Evolutionary conservation across 495 filamentous ascomycete species (phyloP).

Genomic region (Annulohypoxylon nitens): DNA sequence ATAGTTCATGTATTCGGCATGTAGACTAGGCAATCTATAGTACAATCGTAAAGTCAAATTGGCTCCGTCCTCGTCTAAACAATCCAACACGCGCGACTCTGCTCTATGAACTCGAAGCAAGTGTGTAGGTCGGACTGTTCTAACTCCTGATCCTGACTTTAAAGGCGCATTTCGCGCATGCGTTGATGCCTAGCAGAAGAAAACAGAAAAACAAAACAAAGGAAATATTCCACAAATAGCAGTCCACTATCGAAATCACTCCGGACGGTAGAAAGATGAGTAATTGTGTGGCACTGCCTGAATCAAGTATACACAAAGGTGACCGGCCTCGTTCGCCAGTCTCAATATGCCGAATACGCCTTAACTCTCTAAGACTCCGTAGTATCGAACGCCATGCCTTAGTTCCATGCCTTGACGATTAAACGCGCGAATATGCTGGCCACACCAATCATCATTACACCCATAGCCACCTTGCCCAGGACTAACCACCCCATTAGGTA

Average conservation of each 20-base stretch:
- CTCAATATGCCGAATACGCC: slow-evolving; percentile 28
- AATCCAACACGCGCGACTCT: background rate
- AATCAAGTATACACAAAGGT: slow-evolving; percentile 26
- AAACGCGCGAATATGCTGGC: slow-evolving; percentile 18
- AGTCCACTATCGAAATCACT: background rate
- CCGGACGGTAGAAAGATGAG: background rate
- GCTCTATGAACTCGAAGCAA: background rate
- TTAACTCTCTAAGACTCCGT: slow-evolving; percentile 1
- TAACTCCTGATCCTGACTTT: background rate
- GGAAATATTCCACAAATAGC: background rate
- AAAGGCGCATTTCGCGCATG: background rate
- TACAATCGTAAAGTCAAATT: slow-evolving; percentile 2
- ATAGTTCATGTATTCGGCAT: background rate
- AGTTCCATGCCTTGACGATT: slow-evolving; percentile 13
- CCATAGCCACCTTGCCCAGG: slow-evolving; percentile 1
- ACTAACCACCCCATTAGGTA: slow-evolving; percentile 16
- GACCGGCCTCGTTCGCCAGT: background rate
- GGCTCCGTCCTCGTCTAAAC: background rate
- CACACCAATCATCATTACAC: slow-evolving; percentile 26
- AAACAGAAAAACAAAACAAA: background rate
- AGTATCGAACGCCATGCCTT: slow-evolving; percentile 28
- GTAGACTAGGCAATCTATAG: background rate
- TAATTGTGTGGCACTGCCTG: slow-evolving; percentile 15
- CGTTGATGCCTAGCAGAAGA: background rate
- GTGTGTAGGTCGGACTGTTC: background rate